Percentiles rank a stretch among this genome's conserved stretches.
Evolutionary conservation across 345 rosid genomes (phyloP).

Genomic region (Cardiospermum halicacabum): DNA sequence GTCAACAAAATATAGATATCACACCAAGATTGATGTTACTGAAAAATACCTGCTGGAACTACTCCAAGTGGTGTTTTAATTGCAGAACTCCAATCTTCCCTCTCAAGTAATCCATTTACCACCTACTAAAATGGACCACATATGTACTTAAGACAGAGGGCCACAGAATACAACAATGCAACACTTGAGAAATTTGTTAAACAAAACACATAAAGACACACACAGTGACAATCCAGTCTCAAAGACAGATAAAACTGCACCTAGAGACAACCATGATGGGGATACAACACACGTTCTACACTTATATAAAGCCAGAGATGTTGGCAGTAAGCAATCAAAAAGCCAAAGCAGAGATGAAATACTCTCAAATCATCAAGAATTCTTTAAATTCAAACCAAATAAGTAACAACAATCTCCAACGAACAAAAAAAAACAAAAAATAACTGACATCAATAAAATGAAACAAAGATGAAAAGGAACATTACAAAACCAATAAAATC

Average conservation of each 20-base stretch:
- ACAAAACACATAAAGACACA: too few relatives aligned
- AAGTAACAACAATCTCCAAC: not conserved
- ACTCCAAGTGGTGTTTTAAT: conserved; percentile 75
- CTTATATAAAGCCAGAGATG: not conserved
- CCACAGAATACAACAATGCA: not conserved
- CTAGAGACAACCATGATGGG: not conserved
- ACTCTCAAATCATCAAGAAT: not conserved
- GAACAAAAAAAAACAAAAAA: not conserved
- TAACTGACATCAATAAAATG: too few relatives aligned
- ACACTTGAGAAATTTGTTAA: not conserved
- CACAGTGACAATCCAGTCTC: not conserved
- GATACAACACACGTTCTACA: not conserved
- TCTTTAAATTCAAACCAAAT: not conserved
- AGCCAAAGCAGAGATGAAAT: too few relatives aligned
- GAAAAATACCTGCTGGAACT: conserved; percentile 84
- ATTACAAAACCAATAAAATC: not conserved
- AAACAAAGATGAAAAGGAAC: not conserved
- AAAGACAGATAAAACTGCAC: not conserved
- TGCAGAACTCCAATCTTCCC: conserved; percentile 82
- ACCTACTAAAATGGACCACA: conserved; percentile 66
- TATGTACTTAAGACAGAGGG: conserved; percentile 15
- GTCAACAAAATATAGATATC: not conserved
- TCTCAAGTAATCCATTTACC: conserved; percentile 89
- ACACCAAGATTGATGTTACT: not conserved
- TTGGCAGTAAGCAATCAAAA: not conserved